These are phyloP conservation scores for Chernovozyma sophiae-reginae DNA, from an alignment of 1,139 yeast species.

Conservation along the genomic window DNA sequence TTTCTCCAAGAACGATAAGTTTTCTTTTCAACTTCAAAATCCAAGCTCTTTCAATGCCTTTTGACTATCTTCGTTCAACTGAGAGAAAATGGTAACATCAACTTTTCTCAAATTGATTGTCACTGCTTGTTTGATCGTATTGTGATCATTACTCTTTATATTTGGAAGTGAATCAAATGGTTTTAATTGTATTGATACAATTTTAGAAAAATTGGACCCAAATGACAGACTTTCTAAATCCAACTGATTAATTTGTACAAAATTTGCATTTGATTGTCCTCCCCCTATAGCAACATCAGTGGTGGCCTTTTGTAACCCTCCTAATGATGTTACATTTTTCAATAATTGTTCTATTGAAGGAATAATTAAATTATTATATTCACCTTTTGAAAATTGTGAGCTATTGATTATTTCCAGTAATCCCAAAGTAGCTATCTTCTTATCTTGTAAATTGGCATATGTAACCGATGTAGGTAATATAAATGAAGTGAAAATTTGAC, in stretches of 20 bases:
- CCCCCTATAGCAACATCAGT: slow-evolving; percentile 18
- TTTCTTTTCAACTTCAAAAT: too few species aligned
- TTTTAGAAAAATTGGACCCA: slow-evolving; percentile 78
- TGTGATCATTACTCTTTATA: slow-evolving; percentile 32
- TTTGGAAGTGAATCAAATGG: slow-evolving; percentile 67
- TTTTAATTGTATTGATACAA: slow-evolving; percentile 57
- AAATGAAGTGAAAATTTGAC: slow-evolving; percentile 59
- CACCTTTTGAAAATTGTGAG: slow-evolving; percentile 20
- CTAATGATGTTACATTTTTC: slow-evolving; percentile 40
- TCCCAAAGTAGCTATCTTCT: slow-evolving; percentile 75
- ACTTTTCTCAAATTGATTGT: slow-evolving; percentile 28
- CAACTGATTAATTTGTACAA: slow-evolving; percentile 38
- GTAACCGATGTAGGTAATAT: slow-evolving; percentile 64
- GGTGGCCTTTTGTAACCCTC: slow-evolving; percentile 29
- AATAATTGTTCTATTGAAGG: slow-evolving; percentile 52
- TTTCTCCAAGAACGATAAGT: too few species aligned
- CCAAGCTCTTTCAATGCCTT: slow-evolving; percentile 10
- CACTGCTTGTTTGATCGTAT: slow-evolving; percentile 26
- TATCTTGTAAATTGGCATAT: slow-evolving; percentile 66
- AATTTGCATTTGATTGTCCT: slow-evolving; percentile 10
- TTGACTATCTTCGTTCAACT: slow-evolving; percentile 23
- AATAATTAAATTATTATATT: slow-evolving; percentile 40
- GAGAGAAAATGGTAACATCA: slow-evolving; percentile 26
- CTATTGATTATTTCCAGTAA: slow-evolving; percentile 49
- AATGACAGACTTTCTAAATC: slow-evolving; percentile 67